Conservation (phyloP, 2,329 filamentous ascomycete species). For the Exophiala calicioides region DNA sequence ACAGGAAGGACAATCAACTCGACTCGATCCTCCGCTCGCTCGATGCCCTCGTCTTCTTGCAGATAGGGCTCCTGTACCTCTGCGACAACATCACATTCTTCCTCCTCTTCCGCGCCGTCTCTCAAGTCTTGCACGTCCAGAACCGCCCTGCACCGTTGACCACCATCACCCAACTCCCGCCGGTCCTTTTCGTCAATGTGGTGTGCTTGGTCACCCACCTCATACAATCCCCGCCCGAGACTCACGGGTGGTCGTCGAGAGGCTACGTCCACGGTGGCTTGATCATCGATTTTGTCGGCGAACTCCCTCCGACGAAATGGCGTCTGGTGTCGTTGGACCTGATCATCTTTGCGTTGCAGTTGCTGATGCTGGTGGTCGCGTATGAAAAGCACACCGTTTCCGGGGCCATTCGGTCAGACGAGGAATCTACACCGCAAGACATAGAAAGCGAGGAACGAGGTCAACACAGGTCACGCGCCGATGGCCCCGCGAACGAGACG, state of each 20-base stretch:
- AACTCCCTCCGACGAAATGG: constrained; percentile 57
- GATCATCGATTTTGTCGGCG: constrained; percentile 66
- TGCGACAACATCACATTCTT: constrained; percentile 58
- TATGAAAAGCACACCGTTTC: constrained; percentile 51
- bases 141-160: constrained; percentile 59
- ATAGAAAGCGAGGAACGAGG: constrained; percentile 63
- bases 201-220: constrained; percentile 60
- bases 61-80: constrained; percentile 63
- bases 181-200: constrained; percentile 56
- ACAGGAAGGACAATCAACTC: constrained; percentile 51
- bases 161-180: constrained; percentile 52
- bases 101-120: constrained; percentile 55
- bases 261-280: constrained; percentile 65
- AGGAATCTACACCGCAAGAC: constrained; percentile 45
- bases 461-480: constrained; percentile 9
- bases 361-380: constrained; percentile 58
- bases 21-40: constrained; percentile 59
- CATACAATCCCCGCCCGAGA: constrained; percentile 54
- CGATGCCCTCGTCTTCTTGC: constrained; percentile 62
- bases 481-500: constrained; percentile 3
- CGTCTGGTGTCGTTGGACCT: constrained; percentile 56
- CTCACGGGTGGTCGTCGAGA: too few relatives aligned
- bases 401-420: constrained; percentile 27
- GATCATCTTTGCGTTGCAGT: constrained; percentile 56
- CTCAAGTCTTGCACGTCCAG: constrained; percentile 61